Conservation (phyloP, 805 yeast species). For the Ogataea angusta region DNA sequence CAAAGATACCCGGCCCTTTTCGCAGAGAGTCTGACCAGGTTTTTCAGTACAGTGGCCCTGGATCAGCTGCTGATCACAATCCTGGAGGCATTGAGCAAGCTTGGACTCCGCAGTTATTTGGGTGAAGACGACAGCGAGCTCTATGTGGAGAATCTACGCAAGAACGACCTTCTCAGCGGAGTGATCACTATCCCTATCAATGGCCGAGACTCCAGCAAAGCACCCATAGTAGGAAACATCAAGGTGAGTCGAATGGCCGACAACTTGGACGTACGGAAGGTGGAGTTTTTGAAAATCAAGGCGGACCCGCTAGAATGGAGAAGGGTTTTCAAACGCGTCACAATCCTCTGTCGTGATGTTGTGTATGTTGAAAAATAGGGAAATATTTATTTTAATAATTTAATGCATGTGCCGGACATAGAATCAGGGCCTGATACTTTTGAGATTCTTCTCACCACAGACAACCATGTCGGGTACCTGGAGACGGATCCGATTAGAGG, state of each 20-base stretch:
- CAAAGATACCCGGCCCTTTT: conserved; percentile 29
- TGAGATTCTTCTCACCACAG: conserved; percentile 80
- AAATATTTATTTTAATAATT: background rate
- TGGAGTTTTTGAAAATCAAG: conserved; percentile 51
- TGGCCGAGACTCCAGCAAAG: conserved; percentile 44
- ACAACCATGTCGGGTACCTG: conserved; percentile 92
- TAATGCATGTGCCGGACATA: conserved; percentile 40
- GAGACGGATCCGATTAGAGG: conserved; percentile 90
- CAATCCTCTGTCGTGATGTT: conserved; percentile 54
- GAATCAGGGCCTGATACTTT: conserved; percentile 64
- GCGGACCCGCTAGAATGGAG: conserved; percentile 80
- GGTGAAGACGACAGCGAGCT: conserved; percentile 20
- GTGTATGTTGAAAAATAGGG: conserved; percentile 39
- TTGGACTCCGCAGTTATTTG: conserved; percentile 36
- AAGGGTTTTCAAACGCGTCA: conserved; percentile 55
- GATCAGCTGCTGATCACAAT: conserved; percentile 42
- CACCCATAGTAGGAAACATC: conserved; percentile 45
- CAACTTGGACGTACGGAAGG: conserved; percentile 40
- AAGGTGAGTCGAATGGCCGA: conserved; percentile 39
- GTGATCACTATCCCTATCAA: conserved; percentile 37
- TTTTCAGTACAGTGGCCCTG: conserved; percentile 44
- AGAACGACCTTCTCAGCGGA: conserved; percentile 29
- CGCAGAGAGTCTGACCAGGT: conserved; percentile 48
- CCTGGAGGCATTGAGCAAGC: conserved; percentile 39
- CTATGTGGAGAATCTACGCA: conserved; percentile 22